Base-by-base conservation (phyloP, 2,329 filamentous ascomycete species). In the Hypoxylon sp. region DNA sequence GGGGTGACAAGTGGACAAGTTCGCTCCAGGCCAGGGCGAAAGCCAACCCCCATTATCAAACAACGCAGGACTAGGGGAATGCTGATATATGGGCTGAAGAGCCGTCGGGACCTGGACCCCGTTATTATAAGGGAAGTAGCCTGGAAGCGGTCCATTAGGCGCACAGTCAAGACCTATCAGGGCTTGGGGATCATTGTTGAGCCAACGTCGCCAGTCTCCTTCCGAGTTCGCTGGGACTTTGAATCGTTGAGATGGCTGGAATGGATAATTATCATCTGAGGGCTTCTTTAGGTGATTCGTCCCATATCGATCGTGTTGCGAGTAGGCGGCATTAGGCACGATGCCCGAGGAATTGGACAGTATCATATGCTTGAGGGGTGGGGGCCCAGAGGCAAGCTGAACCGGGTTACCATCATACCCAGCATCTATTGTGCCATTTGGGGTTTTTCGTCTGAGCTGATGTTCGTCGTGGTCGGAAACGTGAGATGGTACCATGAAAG, bases 401-500 rank as follows among this genome's bases (percentile, higher is more conserved):
- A 89, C 84, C 1, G 89, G 88, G 4, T 91, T 92, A 30, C 91
- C 93, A 82, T 98, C 94, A 73, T 97, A 97, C 10, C 93, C 93
- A 56, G 92, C 93, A 68, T 94, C 90, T 64, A 98, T 85, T 37
- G 93, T 97, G n/a, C 94, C 95, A 73, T 90, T 94, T 4, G 94
- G 95, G 7, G 94, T 98, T 78, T 98, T 98, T 69, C 94, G 88
- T 68, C 94, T 88, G 59, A 97, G 82, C 71, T 92, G 91, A 76
- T 97, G 89, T 76, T 97, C 93, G 56, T 78, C 75, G 57, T 78
- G 76, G 4, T 80, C 78, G 54, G 66, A 62, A 64, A 63, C 60
- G 65, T 61, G 69, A 66, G 67, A 73, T 59, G 64, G 67, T 17
- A 71, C 57, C 44, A 70, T 65, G 22, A 68, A 73, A 48, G 68